Base-by-base conservation (phyloP, 2,329 filamentous ascomycete species). In the Aphanoascus verrucosus region DNA sequence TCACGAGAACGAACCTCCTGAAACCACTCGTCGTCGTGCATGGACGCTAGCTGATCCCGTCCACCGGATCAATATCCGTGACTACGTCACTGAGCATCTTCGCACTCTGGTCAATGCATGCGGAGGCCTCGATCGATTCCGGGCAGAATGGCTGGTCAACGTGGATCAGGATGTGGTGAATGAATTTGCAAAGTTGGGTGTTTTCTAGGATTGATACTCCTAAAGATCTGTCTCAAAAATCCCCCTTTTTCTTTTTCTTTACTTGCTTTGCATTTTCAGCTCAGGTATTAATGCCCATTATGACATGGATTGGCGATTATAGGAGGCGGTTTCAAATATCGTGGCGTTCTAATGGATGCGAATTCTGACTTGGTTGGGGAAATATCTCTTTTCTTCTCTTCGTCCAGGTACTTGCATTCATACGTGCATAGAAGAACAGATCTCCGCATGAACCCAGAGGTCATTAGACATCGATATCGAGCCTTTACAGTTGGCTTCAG, bases 21-120 rank as follows among this genome's bases (percentile, higher is more conserved):
- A 74, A 60, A 69, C 65, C 37, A 62, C 59, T 19, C 68, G 73
- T 15, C 68, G 68, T 40, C 64, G 69, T 6, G 62, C 69, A 40
- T 69, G 72, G 66, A 67, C 67, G 20, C 64, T 63, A 38, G 60
- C 64, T 5, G 72, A 76, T 55, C 62, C 68, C 8, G 65, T 74
- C 12, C 70, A 74, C 52, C 67, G 66, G 14, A 64, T 74, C 48
- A 72, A 73, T 42, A 69, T 73, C 28, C 67, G 71, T n/a, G 64
- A 68, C 9, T 74, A 72, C 56, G 64, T 76, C 9, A 65, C 68
- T 1, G 67, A 72, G 46, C 66, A 65, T 37, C 57, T 76, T 35
- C 67, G 67, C 14, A 63, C 65, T 5, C 59, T 72, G n/a, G 66
- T 73, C 45, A 59, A 62, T 43, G 59, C 61, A 2, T 72, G 69